phyloP scores from a whole-genome alignment of 345 rosid species.

The Tarenaya hassleriana region DNA sequence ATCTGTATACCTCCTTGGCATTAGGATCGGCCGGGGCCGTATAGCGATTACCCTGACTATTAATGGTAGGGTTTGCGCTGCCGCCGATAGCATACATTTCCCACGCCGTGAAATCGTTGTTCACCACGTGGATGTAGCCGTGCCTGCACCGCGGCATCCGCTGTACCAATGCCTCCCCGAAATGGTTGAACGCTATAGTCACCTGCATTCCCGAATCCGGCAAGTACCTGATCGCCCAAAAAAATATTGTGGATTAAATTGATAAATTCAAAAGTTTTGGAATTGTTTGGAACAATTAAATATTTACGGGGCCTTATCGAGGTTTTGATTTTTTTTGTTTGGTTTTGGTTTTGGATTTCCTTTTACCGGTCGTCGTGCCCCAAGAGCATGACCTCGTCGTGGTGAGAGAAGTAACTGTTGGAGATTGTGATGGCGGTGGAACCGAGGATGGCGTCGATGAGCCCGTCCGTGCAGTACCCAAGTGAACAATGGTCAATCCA shows the following conservation, averaged over 20 bases:
- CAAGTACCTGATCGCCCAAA: constrained; percentile 6
- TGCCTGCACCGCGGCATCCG: constrained; percentile 71
- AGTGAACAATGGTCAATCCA: constrained; percentile 66
- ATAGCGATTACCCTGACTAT: constrained; percentile 79
- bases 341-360: no score
- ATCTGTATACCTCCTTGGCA: constrained; percentile 52
- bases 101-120: constrained; percentile 66
- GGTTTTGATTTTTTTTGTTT: no score
- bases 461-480: constrained; percentile 42
- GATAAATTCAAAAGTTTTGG: no score
- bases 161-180: constrained; percentile 61
- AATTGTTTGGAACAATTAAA: no score
- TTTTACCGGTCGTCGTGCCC: constrained; percentile 36
- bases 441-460: constrained; percentile 58
- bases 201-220: constrained; percentile 70
- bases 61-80: constrained; percentile 67
- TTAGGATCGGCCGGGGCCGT: constrained; percentile 43
- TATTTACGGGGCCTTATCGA: no score
- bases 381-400: constrained; percentile 54
- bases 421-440: constrained; percentile 59
- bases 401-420: constrained; percentile 49
- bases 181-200: constrained; percentile 67
- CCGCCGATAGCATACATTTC: constrained; percentile 87
- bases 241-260: no score
- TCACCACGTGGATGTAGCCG: constrained; percentile 75